Conservation (phyloP, 140 eudicot species). For the Ambrosia hybrid region DNA sequence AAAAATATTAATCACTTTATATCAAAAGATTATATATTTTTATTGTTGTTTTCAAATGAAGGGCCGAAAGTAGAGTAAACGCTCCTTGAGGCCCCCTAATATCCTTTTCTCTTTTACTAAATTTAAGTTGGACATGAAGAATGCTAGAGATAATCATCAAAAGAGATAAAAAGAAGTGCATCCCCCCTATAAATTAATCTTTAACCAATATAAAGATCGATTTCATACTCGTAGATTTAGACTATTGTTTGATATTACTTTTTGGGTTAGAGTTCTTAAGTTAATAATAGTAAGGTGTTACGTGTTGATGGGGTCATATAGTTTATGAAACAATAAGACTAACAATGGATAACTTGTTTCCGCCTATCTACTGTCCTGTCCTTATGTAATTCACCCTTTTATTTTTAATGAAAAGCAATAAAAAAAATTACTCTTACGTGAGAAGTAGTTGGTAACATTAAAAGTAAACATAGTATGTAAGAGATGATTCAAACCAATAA, state of each 20-base stretch:
- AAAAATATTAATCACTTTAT: constrained; percentile 6
- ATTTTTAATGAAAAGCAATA: no score
- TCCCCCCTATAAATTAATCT: constrained; percentile 15
- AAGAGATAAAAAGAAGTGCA: constrained; percentile 34
- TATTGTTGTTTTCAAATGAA: constrained; percentile 29
- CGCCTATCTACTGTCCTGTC: no score
- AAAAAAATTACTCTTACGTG: background rate
- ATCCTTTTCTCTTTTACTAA: constrained; percentile 36
- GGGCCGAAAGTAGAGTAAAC: constrained; percentile 44
- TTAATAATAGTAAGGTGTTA: background rate
- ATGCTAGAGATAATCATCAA: constrained; percentile 42
- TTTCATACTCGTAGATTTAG: constrained; percentile 4
- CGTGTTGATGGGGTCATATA: background rate
- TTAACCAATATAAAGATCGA: background rate
- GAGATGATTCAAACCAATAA: no score
- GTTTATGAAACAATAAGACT: background rate
- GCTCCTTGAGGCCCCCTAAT: constrained; percentile 53
- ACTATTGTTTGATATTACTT: background rate
- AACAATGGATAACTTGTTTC: no score
- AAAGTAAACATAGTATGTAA: no score
- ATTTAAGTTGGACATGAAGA: constrained; percentile 43
- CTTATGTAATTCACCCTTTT: no score
- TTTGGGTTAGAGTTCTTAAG: background rate
- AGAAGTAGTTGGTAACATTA: background rate
- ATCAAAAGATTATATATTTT: background rate